These are phyloP conservation scores for Acrocalymma vagum DNA, from an alignment of 2,329 filamentous ascomycete genomes.

Conservation along the genomic window DNA sequence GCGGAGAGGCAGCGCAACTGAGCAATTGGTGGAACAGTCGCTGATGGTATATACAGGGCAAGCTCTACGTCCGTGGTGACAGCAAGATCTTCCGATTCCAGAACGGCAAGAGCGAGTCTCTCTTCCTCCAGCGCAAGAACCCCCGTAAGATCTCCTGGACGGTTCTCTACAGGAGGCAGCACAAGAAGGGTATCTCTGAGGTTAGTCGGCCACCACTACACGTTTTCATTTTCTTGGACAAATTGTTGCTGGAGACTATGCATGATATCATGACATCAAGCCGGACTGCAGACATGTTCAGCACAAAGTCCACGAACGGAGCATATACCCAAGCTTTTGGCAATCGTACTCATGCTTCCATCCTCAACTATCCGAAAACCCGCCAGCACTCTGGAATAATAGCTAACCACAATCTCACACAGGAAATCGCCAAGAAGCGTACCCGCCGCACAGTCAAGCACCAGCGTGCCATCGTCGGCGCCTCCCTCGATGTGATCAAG, in stretches of 20 bases:
- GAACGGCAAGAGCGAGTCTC: slow-evolving; percentile 99
- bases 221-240: slow-evolving; percentile 9
- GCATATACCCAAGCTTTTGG: too few species aligned
- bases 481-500: slow-evolving; percentile 99
- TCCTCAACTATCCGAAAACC: background rate
- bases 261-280: slow-evolving; percentile 32
- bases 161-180: slow-evolving; percentile 95
- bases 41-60: slow-evolving; percentile 73
- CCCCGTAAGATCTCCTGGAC: slow-evolving; percentile 99
- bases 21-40: slow-evolving; percentile 22
- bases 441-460: slow-evolving; percentile 97
- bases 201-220: slow-evolving; percentile 72
- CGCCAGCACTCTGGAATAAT: slow-evolving; percentile 1
- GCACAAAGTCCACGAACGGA: too few species aligned
- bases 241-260: slow-evolving; percentile 11
- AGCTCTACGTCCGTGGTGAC: slow-evolving; percentile 99
- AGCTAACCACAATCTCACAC: slow-evolving; percentile 46
- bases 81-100: slow-evolving; percentile 99
- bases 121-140: slow-evolving; percentile 99
- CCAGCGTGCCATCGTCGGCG: slow-evolving; percentile 98
- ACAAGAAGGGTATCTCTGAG: slow-evolving; percentile 99
- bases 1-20: slow-evolving; percentile 14
- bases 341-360: slow-evolving; percentile 1
- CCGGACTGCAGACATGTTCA: background rate
- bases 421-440: slow-evolving; percentile 99